Evolutionary conservation across 345 rosid genomes (phyloP).

Genomic region (Euphorbia pulcherrima): DNA sequence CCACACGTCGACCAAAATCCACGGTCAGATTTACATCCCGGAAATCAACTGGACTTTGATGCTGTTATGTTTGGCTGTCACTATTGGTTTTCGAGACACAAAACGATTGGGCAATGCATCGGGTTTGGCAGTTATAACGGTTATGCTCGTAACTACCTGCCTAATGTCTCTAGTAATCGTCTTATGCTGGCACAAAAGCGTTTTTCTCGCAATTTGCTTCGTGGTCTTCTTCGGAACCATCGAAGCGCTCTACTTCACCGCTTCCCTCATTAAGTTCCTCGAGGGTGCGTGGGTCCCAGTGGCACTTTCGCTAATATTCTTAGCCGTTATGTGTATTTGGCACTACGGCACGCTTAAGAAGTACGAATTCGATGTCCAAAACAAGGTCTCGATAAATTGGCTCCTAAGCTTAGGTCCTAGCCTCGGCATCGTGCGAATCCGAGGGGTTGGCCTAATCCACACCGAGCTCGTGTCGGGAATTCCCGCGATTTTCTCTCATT

Average conservation of each 20-base stretch:
- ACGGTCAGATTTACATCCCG: slow-evolving; percentile 92
- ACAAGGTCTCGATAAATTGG: slow-evolving; percentile 93
- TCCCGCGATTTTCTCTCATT: slow-evolving; percentile 96
- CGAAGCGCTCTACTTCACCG: slow-evolving; percentile 92
- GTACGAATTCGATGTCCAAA: slow-evolving; percentile 83
- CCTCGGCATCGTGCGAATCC: slow-evolving; percentile 84
- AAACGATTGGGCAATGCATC: slow-evolving; percentile 83
- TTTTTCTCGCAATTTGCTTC: slow-evolving; percentile 62
- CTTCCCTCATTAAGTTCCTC: slow-evolving; percentile 81
- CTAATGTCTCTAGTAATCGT: slow-evolving; percentile 92
- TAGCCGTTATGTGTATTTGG: slow-evolving; percentile 81
- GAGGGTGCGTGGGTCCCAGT: slow-evolving; percentile 99
- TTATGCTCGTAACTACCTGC: slow-evolving; percentile 96
- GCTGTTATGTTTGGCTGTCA: slow-evolving; percentile 81
- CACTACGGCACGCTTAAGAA: slow-evolving; percentile 78
- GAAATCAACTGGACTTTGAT: slow-evolving; percentile 92
- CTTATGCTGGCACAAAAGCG: slow-evolving; percentile 84
- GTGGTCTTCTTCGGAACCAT: slow-evolving; percentile 74
- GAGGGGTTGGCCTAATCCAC: slow-evolving; percentile 83
- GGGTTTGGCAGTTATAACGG: slow-evolving; percentile 99
- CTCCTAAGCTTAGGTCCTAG: slow-evolving; percentile 73
- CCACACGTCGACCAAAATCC: slow-evolving; percentile 84
- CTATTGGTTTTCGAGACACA: slow-evolving; percentile 86
- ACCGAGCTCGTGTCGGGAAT: slow-evolving; percentile 91
- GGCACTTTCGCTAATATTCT: slow-evolving; percentile 70